phyloP scores from a whole-genome alignment of 1,284 basidiomycete genomes.

The Melanopsichium pennsylvanicum region DNA sequence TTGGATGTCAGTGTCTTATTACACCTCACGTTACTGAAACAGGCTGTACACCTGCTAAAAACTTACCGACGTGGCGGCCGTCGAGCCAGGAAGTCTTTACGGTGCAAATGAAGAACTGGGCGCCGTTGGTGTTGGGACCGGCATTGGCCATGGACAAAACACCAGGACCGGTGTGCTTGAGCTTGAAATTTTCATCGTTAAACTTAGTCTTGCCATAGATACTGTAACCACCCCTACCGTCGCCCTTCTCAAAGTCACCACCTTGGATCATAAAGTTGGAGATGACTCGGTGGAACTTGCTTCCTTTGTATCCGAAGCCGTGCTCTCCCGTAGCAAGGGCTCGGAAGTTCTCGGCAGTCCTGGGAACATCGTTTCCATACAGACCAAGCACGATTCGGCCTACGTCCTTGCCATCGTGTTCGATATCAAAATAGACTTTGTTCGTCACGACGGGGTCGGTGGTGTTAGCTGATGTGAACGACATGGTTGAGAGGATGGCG shows the following conservation, averaged over 20 bases:
- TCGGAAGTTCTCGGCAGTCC: slow-evolving; percentile 63
- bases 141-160: slow-evolving; percentile 58
- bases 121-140: slow-evolving; percentile 68
- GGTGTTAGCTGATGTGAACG: slow-evolving; percentile 62
- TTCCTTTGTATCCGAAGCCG: slow-evolving; percentile 78
- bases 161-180: slow-evolving; percentile 60
- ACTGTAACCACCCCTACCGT: slow-evolving; percentile 62
- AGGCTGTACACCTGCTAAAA: too few relatives aligned
- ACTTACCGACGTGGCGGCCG: slow-evolving; percentile 53
- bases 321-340: slow-evolving; percentile 69
- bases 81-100: slow-evolving; percentile 62
- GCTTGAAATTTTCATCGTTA: slow-evolving; percentile 58
- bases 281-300: slow-evolving; percentile 73
- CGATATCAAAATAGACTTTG: slow-evolving; percentile 63
- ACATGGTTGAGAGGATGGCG: slow-evolving; percentile 65
- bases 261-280: slow-evolving; percentile 72
- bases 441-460: slow-evolving; percentile 46
- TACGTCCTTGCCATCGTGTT: slow-evolving; percentile 56
- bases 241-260: slow-evolving; percentile 64
- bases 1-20: too few relatives aligned
- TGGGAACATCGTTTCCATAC: slow-evolving; percentile 60
- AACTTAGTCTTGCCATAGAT: slow-evolving; percentile 59
- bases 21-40: too few relatives aligned
- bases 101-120: slow-evolving; percentile 65
- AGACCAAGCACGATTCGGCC: slow-evolving; percentile 60